Conservation (phyloP, 768 basidiomycete species). For the Boletus vinaceobasis region DNA sequence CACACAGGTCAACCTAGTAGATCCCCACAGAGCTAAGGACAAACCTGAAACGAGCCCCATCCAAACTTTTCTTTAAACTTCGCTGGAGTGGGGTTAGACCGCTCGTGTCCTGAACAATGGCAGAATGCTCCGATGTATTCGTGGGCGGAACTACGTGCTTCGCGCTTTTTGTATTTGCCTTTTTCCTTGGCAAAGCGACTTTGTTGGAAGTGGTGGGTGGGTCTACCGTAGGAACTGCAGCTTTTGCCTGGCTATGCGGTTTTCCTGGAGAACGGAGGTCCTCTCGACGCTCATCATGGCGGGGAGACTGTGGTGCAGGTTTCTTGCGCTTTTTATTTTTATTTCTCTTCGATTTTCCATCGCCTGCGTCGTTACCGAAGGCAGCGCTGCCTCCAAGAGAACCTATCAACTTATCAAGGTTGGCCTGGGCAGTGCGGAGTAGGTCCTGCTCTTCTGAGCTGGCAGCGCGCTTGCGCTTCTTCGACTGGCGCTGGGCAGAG, state of each 20-base stretch:
- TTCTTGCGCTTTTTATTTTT: constrained; percentile 6
- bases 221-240: constrained; percentile 8
- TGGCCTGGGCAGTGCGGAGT: constrained; percentile 41
- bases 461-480: constrained; percentile 53
- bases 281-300: constrained; percentile 4
- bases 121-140: constrained; percentile 15
- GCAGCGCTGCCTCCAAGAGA: constrained; percentile 39
- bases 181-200: constrained; percentile 6
- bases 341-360: constrained; percentile 20
- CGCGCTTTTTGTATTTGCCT: constrained; percentile 18
- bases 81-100: constrained; percentile 71
- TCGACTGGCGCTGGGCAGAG: constrained; percentile 31
- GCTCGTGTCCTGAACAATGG: constrained; percentile 9
- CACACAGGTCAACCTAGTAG: constrained; percentile 5
- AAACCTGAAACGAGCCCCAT: constrained; percentile 87
- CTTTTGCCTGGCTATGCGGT: constrained; percentile 3
- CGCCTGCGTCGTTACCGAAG: constrained; percentile 30
- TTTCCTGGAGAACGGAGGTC: not conserved
- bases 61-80: constrained; percentile 72
- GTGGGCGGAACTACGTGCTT: constrained; percentile 21
- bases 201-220: constrained; percentile 5
- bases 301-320: constrained; percentile 3
- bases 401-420: constrained; percentile 59
- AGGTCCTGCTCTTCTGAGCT: constrained; percentile 36
- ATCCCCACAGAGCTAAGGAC: not conserved